Evolutionary conservation across 2,329 filamentous ascomycete species (phyloP).

Genomic region (Ascochyta pisi): DNA sequence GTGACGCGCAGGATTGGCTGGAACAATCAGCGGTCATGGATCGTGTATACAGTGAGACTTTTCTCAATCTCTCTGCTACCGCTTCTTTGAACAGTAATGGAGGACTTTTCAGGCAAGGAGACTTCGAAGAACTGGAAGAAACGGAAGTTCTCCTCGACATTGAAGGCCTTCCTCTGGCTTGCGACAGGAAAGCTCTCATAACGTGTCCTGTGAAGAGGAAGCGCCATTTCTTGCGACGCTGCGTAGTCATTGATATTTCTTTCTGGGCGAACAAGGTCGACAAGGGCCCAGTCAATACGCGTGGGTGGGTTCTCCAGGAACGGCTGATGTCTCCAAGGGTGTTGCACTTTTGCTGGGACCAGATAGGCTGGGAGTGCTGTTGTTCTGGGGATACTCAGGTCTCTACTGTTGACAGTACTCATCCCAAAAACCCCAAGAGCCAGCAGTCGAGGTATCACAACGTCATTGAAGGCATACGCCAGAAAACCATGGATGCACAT

Average conservation of each 20-base stretch:
- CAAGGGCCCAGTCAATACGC: conserved; percentile 21
- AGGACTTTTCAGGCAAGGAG: conserved; percentile 22
- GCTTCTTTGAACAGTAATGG: conserved; percentile 18
- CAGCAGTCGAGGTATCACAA: neutral
- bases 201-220: neutral
- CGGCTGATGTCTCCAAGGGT: conserved; percentile 29
- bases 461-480: neutral
- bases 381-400: conserved; percentile 1
- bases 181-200: neutral
- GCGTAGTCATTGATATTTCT: neutral
- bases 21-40: conserved; percentile 24
- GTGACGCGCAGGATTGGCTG: conserved; percentile 24
- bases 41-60: conserved; percentile 23
- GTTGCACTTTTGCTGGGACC: conserved; percentile 27
- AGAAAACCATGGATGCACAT: neutral
- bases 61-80: conserved; percentile 35
- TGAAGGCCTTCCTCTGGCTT: conserved; percentile 7
- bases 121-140: conserved; percentile 15
- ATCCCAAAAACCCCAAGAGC: neutral
- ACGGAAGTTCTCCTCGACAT: conserved; percentile 23
- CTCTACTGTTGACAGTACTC: neutral
- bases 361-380: conserved; percentile 33
- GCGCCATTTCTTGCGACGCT: neutral
- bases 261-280: conserved; percentile 25
- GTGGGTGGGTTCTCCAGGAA: conserved; percentile 37